Conservation (phyloP, 306 rosid species). For the Begonia fuchsioides region DNA sequence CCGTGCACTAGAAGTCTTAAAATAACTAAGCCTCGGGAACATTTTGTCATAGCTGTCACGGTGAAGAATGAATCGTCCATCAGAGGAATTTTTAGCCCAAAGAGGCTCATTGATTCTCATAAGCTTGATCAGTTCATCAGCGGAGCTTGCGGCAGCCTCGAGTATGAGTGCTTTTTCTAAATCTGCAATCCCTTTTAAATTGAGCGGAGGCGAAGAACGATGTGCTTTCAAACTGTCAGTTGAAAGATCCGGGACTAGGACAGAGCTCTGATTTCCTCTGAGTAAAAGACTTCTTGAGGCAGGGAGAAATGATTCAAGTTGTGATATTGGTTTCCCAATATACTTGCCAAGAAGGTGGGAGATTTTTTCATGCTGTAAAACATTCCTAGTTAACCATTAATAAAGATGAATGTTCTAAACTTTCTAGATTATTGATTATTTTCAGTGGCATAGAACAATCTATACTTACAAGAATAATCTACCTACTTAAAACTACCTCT, state of each 20-base stretch:
- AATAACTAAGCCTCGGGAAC: slow-evolving; percentile 13
- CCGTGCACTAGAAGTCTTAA: slow-evolving; percentile 8
- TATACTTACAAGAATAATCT: no score
- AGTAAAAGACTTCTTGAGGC: slow-evolving; percentile 10
- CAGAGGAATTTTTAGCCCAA: slow-evolving; percentile 24
- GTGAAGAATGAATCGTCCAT: slow-evolving; percentile 22
- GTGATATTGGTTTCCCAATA: slow-evolving; percentile 22
- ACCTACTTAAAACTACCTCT: slow-evolving; percentile 25
- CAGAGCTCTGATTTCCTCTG: slow-evolving; percentile 5
- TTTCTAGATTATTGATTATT: no score
- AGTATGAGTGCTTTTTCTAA: slow-evolving; percentile 24
- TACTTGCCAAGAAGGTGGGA: slow-evolving; percentile 19
- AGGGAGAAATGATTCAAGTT: slow-evolving; percentile 11
- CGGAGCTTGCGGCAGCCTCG: slow-evolving; percentile 25
- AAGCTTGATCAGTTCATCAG: slow-evolving; percentile 37
- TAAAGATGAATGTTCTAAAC: no score
- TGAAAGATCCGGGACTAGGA: slow-evolving; percentile 3
- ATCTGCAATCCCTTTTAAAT: slow-evolving; percentile 4
- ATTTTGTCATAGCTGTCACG: slow-evolving; percentile 27
- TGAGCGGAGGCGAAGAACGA: slow-evolving; percentile 1
- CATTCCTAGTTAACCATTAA: not conserved
- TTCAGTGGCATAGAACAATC: no score
- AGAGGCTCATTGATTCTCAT: slow-evolving; percentile 32
- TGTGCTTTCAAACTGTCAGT: not conserved
- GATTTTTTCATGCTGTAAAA: slow-evolving; percentile 35